Evolutionary conservation across 306 rosid genomes (phyloP).

Genomic region (Lithocarpus polystachyus): DNA sequence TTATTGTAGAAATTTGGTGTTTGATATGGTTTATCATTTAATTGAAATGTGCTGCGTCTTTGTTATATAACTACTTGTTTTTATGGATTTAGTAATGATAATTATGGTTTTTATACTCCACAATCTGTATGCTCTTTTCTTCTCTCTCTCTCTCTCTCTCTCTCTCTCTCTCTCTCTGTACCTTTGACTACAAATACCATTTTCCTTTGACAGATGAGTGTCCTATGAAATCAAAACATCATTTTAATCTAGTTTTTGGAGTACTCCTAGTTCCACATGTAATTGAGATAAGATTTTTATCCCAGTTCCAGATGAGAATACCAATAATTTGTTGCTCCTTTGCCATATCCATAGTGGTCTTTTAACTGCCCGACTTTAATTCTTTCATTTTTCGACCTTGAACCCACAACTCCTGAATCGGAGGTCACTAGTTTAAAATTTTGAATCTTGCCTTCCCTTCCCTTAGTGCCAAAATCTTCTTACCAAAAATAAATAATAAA

Average conservation of each 20-base stretch:
- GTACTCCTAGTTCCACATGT: background rate
- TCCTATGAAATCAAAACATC: background rate
- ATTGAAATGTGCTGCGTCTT: too few species aligned
- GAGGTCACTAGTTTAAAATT: too few species aligned
- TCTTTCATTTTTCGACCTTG: background rate
- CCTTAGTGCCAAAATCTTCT: too few species aligned
- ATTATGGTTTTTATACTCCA: background rate
- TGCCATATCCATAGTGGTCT: background rate
- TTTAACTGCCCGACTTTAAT: background rate
- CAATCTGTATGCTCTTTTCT: background rate
- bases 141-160: too few species aligned
- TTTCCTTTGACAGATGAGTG: background rate
- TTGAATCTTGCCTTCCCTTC: too few species aligned
- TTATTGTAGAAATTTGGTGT: background rate
- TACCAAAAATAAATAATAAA: too few species aligned
- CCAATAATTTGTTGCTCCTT: background rate
- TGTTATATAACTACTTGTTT: too few species aligned
- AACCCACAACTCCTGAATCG: too few species aligned
- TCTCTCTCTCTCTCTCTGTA: background rate
- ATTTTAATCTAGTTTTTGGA: background rate
- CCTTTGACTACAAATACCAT: background rate
- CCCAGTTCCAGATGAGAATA: background rate
- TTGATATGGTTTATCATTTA: background rate
- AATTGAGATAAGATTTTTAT: background rate
- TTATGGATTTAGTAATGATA: background rate